Percentiles rank a stretch among this genome's conserved stretches.
Conservation (phyloP, 2,329 filamentous ascomycete species). For the Chrysosporium queenslandicum region DNA sequence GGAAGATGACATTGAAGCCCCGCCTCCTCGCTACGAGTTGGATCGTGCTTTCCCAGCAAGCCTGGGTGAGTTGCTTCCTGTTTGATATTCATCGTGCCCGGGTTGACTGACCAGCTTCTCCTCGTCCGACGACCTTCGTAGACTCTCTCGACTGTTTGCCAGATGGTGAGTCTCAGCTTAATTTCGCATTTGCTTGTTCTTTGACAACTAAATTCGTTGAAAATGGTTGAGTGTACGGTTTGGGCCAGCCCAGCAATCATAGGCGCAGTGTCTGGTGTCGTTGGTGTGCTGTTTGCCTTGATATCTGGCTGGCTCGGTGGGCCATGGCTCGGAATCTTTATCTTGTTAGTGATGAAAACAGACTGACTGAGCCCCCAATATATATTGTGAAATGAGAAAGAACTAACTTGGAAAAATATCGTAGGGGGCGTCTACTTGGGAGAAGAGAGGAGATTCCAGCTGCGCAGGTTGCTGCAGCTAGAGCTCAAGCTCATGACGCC, state of each 20-base stretch:
- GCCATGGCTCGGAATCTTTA: not conserved
- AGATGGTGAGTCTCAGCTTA: slow-evolving; percentile 3
- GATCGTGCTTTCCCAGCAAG: not conserved
- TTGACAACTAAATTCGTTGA: not conserved
- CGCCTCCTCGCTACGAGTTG: not conserved
- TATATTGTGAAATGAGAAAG: slow-evolving; percentile 2
- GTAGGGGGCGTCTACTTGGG: not conserved
- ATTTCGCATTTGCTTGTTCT: not conserved
- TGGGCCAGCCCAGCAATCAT: not conserved
- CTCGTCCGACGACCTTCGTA: not conserved
- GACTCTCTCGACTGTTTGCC: not conserved
- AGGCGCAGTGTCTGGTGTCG: not conserved
- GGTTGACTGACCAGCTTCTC: not conserved
- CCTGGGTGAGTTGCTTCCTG: slow-evolving; percentile 6
- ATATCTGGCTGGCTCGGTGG: not conserved
- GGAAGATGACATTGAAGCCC: not conserved
- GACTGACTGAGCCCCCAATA: not conserved
- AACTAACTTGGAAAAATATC: not conserved
- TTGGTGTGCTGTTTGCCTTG: not conserved
- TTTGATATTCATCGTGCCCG: not conserved
- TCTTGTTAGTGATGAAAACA: not conserved
- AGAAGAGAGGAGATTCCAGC: not conserved
- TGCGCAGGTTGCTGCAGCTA: not conserved
- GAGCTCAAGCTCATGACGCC: not conserved
- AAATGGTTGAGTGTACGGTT: not conserved